A percentile compares a stretch with the other conserved stretches of the same genome.
phyloP scores from a whole-genome alignment of 176 grass and related monocot genomes.

The Raddia guianensis region DNA sequence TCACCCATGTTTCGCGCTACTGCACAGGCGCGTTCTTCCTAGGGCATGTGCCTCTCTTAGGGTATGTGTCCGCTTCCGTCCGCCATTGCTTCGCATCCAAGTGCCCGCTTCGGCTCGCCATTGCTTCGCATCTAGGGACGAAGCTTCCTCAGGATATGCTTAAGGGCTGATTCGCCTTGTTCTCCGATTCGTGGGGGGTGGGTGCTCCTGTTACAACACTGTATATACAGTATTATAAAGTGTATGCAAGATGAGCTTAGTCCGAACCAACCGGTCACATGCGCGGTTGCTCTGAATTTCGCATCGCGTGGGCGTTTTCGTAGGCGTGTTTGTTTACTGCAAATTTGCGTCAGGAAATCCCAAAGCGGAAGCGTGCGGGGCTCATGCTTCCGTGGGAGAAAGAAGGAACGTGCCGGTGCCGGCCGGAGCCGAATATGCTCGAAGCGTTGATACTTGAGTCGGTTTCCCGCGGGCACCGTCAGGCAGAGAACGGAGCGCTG shows the following conservation, averaged over 20 bases:
- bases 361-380: neutral
- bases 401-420: slow-evolving; percentile 11
- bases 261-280: neutral
- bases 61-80: no score
- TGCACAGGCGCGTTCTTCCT: no score
- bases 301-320: neutral
- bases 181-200: no score
- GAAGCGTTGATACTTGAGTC: neutral
- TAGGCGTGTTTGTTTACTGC: neutral
- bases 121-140: no score
- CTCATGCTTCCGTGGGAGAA: neutral
- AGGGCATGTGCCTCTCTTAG: no score
- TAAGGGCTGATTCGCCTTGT: no score
- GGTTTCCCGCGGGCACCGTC: neutral
- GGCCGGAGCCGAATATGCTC: neutral
- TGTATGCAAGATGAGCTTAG: neutral
- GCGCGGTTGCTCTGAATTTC: neutral
- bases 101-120: no score
- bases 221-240: no score
- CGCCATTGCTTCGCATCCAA: no score
- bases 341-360: neutral
- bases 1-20: no score
- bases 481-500: neutral
- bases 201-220: no score
- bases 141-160: no score